Percentiles rank a stretch among this genome's conserved stretches.
These are phyloP conservation scores for Arctium lappa DNA, from an alignment of 129 eudicot genomes.

Conservation along the genomic window DNA sequence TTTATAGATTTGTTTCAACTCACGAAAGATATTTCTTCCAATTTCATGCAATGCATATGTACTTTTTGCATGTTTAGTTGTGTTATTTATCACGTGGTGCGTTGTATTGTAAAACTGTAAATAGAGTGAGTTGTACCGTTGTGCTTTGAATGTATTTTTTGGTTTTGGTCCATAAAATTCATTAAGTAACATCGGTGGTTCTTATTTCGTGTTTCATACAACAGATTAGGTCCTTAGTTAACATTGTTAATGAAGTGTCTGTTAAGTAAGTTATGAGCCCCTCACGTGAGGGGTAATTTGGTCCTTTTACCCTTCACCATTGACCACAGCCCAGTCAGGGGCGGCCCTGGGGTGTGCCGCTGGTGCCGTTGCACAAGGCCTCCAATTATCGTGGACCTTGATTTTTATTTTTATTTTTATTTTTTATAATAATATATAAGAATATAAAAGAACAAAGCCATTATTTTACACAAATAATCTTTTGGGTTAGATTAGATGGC, in stretches of 20 bases:
- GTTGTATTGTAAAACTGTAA: not conserved
- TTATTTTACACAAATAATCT: no score
- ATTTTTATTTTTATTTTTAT: no score
- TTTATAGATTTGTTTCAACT: constrained; percentile 14
- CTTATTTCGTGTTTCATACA: not conserved
- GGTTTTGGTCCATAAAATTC: not conserved
- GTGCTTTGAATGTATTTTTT: not conserved
- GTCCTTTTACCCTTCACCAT: not conserved
- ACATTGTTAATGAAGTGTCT: not conserved
- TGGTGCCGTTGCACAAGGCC: no score
- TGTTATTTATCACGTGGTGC: not conserved
- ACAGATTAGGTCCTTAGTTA: not conserved
- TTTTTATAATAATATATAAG: no score
- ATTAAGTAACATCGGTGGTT: not conserved
- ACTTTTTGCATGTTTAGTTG: not conserved
- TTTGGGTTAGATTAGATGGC: no score
- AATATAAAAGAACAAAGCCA: no score
- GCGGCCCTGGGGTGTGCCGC: no score
- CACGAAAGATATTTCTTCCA: not conserved
- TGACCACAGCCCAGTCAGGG: no score
- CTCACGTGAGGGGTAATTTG: not conserved
- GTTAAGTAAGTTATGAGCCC: no score
- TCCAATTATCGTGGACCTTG: no score
- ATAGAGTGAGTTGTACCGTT: not conserved
- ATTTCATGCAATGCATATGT: not conserved